Evolutionary conservation across 2,329 filamentous ascomycete genomes (phyloP).

Genomic region (Trichoderma harzianum): DNA sequence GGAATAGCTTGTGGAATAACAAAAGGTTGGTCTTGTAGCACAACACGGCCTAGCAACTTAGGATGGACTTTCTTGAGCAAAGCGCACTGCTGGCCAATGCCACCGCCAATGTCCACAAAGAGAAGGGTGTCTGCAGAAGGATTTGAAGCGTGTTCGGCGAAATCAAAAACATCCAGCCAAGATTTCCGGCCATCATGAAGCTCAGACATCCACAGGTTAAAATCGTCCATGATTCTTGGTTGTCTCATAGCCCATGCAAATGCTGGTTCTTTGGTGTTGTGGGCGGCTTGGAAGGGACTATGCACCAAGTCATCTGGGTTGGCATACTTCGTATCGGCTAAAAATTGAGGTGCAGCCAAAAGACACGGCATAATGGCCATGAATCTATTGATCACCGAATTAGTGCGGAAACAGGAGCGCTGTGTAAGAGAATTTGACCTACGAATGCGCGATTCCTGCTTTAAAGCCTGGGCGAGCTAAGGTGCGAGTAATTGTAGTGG

Average conservation of each 20-base stretch:
- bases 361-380: neutral
- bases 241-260: neutral
- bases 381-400: neutral
- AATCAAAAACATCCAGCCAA: neutral
- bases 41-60: conserved; percentile 14
- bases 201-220: neutral
- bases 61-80: conserved; percentile 18
- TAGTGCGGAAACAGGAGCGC: neutral
- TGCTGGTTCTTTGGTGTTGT: neutral
- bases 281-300: neutral
- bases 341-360: neutral
- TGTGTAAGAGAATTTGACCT: neutral
- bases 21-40: conserved; percentile 25
- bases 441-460: neutral
- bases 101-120: conserved; percentile 22
- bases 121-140: neutral
- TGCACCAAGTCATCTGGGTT: neutral
- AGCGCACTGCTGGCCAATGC: conserved; percentile 24
- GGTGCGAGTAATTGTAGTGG: neutral
- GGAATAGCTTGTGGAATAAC: conserved; percentile 23
- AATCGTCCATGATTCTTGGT: neutral
- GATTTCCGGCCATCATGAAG: neutral
- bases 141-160: neutral
- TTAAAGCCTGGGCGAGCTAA: neutral
- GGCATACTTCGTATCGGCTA: neutral